Evolutionary conservation across 352 stramenopile genomes (phyloP), one percentile per base, ranked within the genome.

Genomic region (Globisporangium iwayamae): DNA sequence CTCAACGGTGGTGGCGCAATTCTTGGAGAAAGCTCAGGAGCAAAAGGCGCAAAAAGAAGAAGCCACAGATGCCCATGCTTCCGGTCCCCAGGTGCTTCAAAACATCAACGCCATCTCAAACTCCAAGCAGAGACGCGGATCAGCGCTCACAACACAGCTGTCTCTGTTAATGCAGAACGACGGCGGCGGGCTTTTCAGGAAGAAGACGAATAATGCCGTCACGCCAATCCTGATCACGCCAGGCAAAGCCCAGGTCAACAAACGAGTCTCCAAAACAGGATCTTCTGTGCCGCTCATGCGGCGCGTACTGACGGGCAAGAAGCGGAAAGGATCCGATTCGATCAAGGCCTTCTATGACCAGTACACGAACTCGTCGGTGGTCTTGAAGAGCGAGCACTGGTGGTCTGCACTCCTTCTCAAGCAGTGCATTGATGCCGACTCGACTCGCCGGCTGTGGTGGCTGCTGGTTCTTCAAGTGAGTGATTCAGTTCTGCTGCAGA

Each of bases 391-490:
- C 20, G 36, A 50, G 13, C 41, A 16, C 4, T 65, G 62, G 45
- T 73, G 58, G 62, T 51, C 41, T 2, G 53, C 54, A 7, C 30
- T 81, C 10, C 60, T 83, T 1, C 61, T 80, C 6, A 39, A 54
- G 16, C 32, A 68, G 34, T 76, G 78, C 43, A 74, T 91, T 28
- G 76, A 91, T 52, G 71, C 75, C 4, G 76, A 91, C 6, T 90
- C 80, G 1, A 59, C 46, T 13, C 47, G 60, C 2, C 69, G 80
- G 18, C 47, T 85, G 13, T 79, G 72, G 67, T 91, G 82, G 82
- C 60, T 91, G 0, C 13, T 85, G 2, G 38, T 81, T 0, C 62
- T 81, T 7, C 59, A 79, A 58, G 56, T 71, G 53, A n/a, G 58
- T 34, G 41, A 8, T 8, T 53, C 11, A 50, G 0, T 18, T 30